Base-by-base conservation (phyloP, 148 eudicot species). In the Chenopodium berlandieri region DNA sequence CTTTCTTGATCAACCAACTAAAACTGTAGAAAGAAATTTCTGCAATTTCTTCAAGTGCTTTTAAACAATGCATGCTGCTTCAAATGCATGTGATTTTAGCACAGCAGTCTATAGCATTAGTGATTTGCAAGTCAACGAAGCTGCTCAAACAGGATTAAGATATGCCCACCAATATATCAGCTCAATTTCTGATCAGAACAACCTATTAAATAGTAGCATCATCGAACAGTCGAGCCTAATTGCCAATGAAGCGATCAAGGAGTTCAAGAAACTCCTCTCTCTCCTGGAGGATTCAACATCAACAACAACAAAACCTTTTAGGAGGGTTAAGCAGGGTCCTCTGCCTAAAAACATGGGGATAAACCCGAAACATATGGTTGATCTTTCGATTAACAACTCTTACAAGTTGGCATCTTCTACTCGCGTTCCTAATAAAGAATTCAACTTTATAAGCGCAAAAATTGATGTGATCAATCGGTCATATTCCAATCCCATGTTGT, bases 251-350 rank as follows among this genome's bases (percentile, higher is more conserved):
- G 81, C 84, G 5, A 56, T 85, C 79, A 81, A 74, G 3, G 82
- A 78, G 82, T 81, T 85, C 31, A 75, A 78, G 52, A 84, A 78
- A 32, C 78, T 85, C 27, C 31, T 85, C 5, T 19, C 66, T 7
- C n/a, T 81, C 68, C 72, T 85, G 0, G 76, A 81, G 17, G 78
- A 78, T 40, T 76, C 84, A 6, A 31, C 23, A 40, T 8, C 69
- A 19, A 27, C 65, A 32, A 37, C 0, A 63, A 7, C 22, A 27
- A 48, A 46, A 44, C 37, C 32, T 31, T 68, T 63, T 23, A 81
- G 27, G 72, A 78, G 87, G 74, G 82, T 85, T 27, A 81, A 58
- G 50, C 70, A 17, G 67, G 87, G 87, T 56, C 84, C 87, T 19
- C 32, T 85, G 44, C 73, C 84, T 31, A 81, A 67, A 46, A 46